A percentile compares a stretch with the other conserved stretches of the same genome.
phyloP scores from a whole-genome alignment of 2,329 filamentous ascomycete genomes.

The Penicillium thymicola region DNA sequence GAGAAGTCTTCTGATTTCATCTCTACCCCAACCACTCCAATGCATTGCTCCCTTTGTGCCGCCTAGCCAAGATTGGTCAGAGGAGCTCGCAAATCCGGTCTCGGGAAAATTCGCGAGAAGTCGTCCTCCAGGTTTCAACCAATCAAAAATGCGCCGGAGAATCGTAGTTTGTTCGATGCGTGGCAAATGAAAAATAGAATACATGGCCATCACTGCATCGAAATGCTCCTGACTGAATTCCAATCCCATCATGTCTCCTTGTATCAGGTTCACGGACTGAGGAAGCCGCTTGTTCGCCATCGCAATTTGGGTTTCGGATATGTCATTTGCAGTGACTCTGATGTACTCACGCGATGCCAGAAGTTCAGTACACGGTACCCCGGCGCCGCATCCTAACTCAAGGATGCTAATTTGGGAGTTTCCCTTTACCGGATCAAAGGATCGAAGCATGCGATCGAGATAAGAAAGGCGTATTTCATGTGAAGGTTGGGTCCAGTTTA shows the following conservation, averaged over 20 bases:
- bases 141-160: constrained; percentile 44
- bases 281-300: constrained; percentile 30
- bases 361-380: constrained; percentile 31
- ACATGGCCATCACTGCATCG: constrained; percentile 52
- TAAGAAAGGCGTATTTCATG: constrained; percentile 33
- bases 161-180: constrained; percentile 50
- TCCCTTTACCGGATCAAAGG: constrained; percentile 6
- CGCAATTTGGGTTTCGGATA: constrained; percentile 40
- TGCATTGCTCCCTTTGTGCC: constrained; percentile 34
- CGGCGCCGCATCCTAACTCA: constrained; percentile 44
- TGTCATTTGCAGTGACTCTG: constrained; percentile 43
- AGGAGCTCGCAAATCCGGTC: constrained; percentile 15
- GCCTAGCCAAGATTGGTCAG: constrained; percentile 33
- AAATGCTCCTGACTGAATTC: constrained; percentile 37
- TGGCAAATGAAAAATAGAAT: constrained; percentile 56
- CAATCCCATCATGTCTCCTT: constrained; percentile 45
- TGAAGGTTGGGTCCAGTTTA: constrained; percentile 33
- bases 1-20: constrained; percentile 30
- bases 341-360: constrained; percentile 19
- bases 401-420: constrained; percentile 23
- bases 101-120: constrained; percentile 50
- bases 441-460: constrained; percentile 27
- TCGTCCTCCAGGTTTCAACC: constrained; percentile 53
- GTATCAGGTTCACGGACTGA: constrained; percentile 24
- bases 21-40: constrained; percentile 42